A percentile compares a stretch with the other conserved stretches of the same genome.
Conservation (phyloP, 805 yeast species). For the Hanseniaspora occidentalis region DNA sequence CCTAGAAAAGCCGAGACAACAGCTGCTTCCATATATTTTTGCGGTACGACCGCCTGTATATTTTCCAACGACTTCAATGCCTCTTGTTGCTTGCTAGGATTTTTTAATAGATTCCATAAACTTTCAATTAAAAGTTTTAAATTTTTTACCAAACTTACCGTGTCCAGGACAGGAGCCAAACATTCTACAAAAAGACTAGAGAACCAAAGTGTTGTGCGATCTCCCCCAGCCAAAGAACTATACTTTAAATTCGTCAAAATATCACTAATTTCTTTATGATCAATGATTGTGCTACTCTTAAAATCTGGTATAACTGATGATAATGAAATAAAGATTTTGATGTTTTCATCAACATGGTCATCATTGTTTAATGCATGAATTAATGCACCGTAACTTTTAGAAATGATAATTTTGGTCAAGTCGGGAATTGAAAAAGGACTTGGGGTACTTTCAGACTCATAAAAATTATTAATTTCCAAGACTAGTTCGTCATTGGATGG, state of each 20-base stretch:
- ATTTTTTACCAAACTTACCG: constrained; percentile 14
- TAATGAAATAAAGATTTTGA: not conserved
- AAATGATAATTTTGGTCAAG: not conserved
- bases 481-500: constrained; percentile 6
- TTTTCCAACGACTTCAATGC: constrained; percentile 53
- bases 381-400: not conserved
- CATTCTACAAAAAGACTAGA: constrained; percentile 8
- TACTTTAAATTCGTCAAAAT: not conserved
- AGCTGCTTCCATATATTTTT: constrained; percentile 60
- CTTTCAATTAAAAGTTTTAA: constrained; percentile 24
- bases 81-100: constrained; percentile 51
- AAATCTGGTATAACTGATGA: constrained; percentile 1
- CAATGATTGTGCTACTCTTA: constrained; percentile 1
- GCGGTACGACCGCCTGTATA: constrained; percentile 40
- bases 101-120: constrained; percentile 44
- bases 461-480: not conserved
- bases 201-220: not conserved
- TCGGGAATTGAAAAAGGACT: constrained; percentile 1
- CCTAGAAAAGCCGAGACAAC: constrained; percentile 42
- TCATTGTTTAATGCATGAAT: not conserved
- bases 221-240: not conserved
- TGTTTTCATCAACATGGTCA: not conserved
- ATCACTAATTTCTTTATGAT: not conserved
- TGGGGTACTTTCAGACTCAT: not conserved
- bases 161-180: constrained; percentile 11